A percentile compares a stretch with the other conserved stretches of the same genome.
These are phyloP conservation scores for Delitschia confertaspora DNA, from an alignment of 495 filamentous ascomycete species.

Conservation along the genomic window DNA sequence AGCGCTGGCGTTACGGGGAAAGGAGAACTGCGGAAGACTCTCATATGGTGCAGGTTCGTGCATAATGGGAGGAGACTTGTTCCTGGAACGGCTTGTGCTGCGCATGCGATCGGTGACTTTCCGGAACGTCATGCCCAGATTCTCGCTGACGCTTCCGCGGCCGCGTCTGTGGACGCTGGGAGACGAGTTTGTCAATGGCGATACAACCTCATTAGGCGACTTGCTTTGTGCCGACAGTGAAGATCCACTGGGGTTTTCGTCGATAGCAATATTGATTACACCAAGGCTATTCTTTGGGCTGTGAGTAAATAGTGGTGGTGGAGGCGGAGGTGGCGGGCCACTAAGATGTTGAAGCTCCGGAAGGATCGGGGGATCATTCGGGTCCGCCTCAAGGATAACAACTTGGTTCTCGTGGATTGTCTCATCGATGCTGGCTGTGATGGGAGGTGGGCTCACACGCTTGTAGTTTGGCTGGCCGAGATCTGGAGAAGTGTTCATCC, in stretches of 20 bases:
- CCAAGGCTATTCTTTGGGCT: slow-evolving; percentile 23
- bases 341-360: slow-evolving; percentile 81
- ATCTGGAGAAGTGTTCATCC: slow-evolving; percentile 24
- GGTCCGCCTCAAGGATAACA: slow-evolving; percentile 31
- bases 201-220: slow-evolving; percentile 7
- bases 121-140: slow-evolving; percentile 33
- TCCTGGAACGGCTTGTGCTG: slow-evolving; percentile 32
- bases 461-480: slow-evolving; percentile 22
- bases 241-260: slow-evolving; percentile 28
- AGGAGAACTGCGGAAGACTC: slow-evolving; percentile 31
- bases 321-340: slow-evolving; percentile 55
- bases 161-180: slow-evolving; percentile 32
- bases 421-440: slow-evolving; percentile 53
- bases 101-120: slow-evolving; percentile 35
- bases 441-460: slow-evolving; percentile 23
- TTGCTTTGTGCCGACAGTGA: no score
- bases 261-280: slow-evolving; percentile 38
- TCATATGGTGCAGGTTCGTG: slow-evolving; percentile 30
- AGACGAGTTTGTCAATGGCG: slow-evolving; percentile 21
- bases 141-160: slow-evolving; percentile 34
- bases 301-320: slow-evolving; percentile 47
- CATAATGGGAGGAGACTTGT: slow-evolving; percentile 31
- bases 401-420: slow-evolving; percentile 43
- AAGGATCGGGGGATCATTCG: slow-evolving; percentile 51
- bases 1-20: slow-evolving; percentile 18